Conservation (phyloP, 2,329 filamentous ascomycete genomes). For the Chalara sp. region DNA sequence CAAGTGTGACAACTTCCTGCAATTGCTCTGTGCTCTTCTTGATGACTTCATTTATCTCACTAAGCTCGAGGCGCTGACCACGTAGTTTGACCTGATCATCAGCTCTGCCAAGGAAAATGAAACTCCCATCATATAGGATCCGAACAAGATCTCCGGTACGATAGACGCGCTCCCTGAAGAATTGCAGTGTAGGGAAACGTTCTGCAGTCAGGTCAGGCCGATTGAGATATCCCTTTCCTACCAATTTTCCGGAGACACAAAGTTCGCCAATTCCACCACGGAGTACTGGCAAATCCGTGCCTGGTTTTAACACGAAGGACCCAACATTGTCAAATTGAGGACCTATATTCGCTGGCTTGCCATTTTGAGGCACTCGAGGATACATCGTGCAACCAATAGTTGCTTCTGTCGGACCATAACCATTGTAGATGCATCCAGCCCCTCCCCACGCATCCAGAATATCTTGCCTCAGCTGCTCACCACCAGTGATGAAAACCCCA, state of each 20-base stretch:
- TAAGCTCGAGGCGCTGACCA: slow-evolving; percentile 82
- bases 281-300: slow-evolving; percentile 64
- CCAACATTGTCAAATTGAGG: slow-evolving; percentile 83
- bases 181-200: slow-evolving; percentile 61
- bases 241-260: slow-evolving; percentile 78
- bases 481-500: slow-evolving; percentile 90
- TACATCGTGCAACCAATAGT: slow-evolving; percentile 92
- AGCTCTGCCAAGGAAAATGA: slow-evolving; percentile 80
- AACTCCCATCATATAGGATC: slow-evolving; percentile 70
- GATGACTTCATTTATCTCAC: slow-evolving; percentile 84
- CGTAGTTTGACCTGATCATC: slow-evolving; percentile 92
- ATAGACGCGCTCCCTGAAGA: slow-evolving; percentile 61
- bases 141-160: slow-evolving; percentile 85
- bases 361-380: slow-evolving; percentile 68
- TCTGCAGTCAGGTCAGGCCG: slow-evolving; percentile 69
- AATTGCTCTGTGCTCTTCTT: slow-evolving; percentile 52
- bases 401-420: slow-evolving; percentile 85
- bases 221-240: slow-evolving; percentile 85
- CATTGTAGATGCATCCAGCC: slow-evolving; percentile 79
- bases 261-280: slow-evolving; percentile 79
- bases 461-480: slow-evolving; percentile 81
- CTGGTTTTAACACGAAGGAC: slow-evolving; percentile 67
- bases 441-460: slow-evolving; percentile 83
- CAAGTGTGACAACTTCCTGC: slow-evolving; percentile 66
- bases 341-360: slow-evolving; percentile 83